These are phyloP conservation scores for Fusarium graminum DNA, from an alignment of 2,329 filamentous ascomycete genomes.

Conservation along the genomic window DNA sequence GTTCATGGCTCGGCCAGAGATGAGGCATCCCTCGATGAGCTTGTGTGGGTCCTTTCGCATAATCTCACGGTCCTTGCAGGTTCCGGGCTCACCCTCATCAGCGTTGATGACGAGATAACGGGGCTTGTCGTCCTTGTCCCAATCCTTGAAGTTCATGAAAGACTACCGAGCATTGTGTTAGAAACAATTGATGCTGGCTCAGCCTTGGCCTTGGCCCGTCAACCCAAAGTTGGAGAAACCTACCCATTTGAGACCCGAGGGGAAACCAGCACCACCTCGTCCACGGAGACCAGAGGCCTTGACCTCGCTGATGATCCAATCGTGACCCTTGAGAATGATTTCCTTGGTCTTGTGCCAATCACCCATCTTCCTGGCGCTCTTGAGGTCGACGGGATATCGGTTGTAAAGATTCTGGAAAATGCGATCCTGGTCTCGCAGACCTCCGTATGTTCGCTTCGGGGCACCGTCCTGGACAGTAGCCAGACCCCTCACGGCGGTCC, in stretches of 20 bases:
- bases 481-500: slow-evolving; percentile 73
- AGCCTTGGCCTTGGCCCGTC: slow-evolving; percentile 22
- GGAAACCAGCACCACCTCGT: slow-evolving; percentile 97
- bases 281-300: slow-evolving; percentile 96
- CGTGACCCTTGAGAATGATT: slow-evolving; percentile 95
- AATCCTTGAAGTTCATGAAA: slow-evolving; percentile 99
- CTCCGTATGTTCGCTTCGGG: slow-evolving; percentile 81
- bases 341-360: slow-evolving; percentile 99
- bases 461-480: slow-evolving; percentile 82
- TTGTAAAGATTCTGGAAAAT: slow-evolving; percentile 99
- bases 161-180: slow-evolving; percentile 68
- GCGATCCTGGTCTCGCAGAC: slow-evolving; percentile 94
- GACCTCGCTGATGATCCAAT: slow-evolving; percentile 98
- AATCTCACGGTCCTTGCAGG: slow-evolving; percentile 99
- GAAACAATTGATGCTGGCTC: slow-evolving; percentile 42
- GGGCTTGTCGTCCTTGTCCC: slow-evolving; percentile 97
- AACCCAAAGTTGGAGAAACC: slow-evolving; percentile 52
- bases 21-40: slow-evolving; percentile 95
- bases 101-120: slow-evolving; percentile 98
- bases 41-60: slow-evolving; percentile 99
- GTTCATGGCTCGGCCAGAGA: slow-evolving; percentile 98
- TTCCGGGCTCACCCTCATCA: slow-evolving; percentile 98
- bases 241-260: slow-evolving; percentile 99
- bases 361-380: slow-evolving; percentile 96
- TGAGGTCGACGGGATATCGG: slow-evolving; percentile 89